A percentile compares a stretch with the other conserved stretches of the same genome.
Evolutionary conservation across 192 early-diverging fungal genomes (phyloP).

Genomic region (Coemansia reversa): DNA sequence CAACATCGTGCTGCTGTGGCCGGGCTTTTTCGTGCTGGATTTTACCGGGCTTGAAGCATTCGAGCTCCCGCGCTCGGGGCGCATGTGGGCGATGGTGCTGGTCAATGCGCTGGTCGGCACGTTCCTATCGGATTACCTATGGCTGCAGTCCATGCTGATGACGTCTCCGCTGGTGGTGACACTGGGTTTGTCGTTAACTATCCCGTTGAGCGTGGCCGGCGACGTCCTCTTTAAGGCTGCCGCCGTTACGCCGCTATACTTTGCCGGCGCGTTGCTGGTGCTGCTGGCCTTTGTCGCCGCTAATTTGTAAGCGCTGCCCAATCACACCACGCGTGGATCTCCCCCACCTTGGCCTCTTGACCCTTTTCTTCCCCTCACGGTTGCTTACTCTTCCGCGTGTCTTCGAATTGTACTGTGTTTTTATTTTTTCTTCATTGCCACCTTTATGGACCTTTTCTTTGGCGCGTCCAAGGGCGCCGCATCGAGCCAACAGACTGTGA

Average conservation of each 20-base stretch:
- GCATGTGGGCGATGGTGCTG: conserved; percentile 62
- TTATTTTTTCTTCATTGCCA: background rate
- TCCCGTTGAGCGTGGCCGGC: conserved; percentile 67
- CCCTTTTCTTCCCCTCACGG: background rate
- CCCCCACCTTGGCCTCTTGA: background rate
- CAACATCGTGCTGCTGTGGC: conserved; percentile 69
- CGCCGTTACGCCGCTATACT: conserved; percentile 56
- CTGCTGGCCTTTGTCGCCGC: conserved; percentile 68
- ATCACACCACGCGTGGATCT: background rate
- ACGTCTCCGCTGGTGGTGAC: conserved; percentile 82
- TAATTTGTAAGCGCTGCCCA: conserved; percentile 38
- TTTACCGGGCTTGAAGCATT: conserved; percentile 63
- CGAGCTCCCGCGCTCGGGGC: conserved; percentile 55
- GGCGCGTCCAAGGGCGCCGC: conserved; percentile 22
- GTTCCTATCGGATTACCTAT: conserved; percentile 78
- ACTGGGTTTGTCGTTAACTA: conserved; percentile 72
- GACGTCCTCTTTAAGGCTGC: conserved; percentile 70
- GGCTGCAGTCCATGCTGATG: conserved; percentile 76
- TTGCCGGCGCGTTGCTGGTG: conserved; percentile 65
- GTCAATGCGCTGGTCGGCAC: conserved; percentile 78
- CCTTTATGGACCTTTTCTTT: conserved; percentile 49
- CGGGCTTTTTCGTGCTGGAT: conserved; percentile 63
- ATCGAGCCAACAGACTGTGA: conserved; percentile 25
- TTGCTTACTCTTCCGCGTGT: background rate
- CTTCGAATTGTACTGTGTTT: background rate